Evolutionary conservation across 2,329 filamentous ascomycete genomes (phyloP).

Genomic region (Phaeosphaeriaceae sp.): DNA sequence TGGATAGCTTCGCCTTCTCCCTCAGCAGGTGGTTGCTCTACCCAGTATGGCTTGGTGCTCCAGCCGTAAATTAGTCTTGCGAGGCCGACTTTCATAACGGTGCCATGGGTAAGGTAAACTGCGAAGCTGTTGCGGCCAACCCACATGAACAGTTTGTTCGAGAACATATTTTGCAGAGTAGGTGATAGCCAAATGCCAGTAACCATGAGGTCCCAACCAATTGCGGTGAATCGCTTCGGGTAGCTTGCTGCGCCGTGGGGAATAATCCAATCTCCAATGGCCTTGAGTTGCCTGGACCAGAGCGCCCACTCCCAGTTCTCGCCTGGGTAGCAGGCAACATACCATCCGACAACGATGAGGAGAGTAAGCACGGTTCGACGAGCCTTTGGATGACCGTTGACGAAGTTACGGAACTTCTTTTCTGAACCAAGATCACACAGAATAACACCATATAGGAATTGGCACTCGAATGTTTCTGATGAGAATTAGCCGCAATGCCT

Average conservation of each 20-base stretch:
- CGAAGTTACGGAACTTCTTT: conserved; percentile 53
- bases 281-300: conserved; percentile 57
- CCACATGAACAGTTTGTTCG: conserved; percentile 59
- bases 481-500: conserved; percentile 11
- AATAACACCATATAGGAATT: conserved; percentile 60
- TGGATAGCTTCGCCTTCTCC: conserved; percentile 45
- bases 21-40: conserved; percentile 48
- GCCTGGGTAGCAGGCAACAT: conserved; percentile 58
- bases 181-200: conserved; percentile 60
- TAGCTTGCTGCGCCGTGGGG: conserved; percentile 55
- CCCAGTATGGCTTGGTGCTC: conserved; percentile 52
- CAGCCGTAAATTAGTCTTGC: conserved; percentile 62
- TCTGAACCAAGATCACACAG: conserved; percentile 60
- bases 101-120: conserved; percentile 62
- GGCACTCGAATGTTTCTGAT: conserved; percentile 61
- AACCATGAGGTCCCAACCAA: conserved; percentile 58
- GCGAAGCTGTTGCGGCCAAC: conserved; percentile 63
- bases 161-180: conserved; percentile 56
- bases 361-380: conserved; percentile 49
- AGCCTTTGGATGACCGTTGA: conserved; percentile 45
- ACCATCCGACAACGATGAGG: conserved; percentile 54
- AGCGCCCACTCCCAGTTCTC: conserved; percentile 57
- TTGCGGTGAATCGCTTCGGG: conserved; percentile 51
- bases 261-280: conserved; percentile 54
- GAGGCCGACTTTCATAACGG: conserved; percentile 58